These are phyloP conservation scores for Sclerotinia sclerotiorum DNA, from an alignment of 2,329 filamentous ascomycete species.

Conservation along the genomic window DNA sequence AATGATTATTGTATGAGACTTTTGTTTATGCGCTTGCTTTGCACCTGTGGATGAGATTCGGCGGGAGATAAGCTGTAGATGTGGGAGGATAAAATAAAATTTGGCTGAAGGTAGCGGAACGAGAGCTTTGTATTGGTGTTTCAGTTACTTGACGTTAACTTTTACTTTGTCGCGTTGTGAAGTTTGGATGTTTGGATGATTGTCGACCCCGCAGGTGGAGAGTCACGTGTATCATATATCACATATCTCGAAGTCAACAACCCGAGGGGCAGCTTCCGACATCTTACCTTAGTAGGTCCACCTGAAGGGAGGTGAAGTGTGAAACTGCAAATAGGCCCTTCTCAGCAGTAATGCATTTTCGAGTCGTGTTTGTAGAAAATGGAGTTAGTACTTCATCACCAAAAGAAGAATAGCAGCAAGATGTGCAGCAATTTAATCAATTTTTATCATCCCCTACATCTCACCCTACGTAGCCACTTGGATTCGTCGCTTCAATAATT, in stretches of 20 bases:
- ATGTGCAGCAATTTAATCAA: conserved; percentile 19
- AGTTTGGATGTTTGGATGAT: not conserved
- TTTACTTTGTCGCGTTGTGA: not conserved
- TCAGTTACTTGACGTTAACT: not conserved
- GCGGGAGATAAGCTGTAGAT: not conserved
- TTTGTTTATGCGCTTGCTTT: not conserved
- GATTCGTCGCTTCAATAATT: conserved; percentile 15
- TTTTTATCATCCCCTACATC: conserved; percentile 13
- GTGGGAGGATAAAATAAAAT: too few relatives aligned
- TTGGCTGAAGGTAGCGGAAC: not conserved
- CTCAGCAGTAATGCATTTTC: not conserved
- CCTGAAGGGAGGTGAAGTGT: not conserved
- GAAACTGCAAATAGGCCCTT: not conserved
- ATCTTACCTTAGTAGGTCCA: not conserved
- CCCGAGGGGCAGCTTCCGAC: not conserved
- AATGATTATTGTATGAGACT: too few relatives aligned
- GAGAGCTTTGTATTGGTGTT: not conserved
- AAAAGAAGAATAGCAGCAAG: not conserved
- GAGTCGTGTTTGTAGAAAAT: too few relatives aligned
- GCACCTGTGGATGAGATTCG: too few relatives aligned
- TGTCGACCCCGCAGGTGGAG: not conserved
- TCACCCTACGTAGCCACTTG: conserved; percentile 2
- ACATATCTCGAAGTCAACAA: not conserved
- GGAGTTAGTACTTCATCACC: not conserved
- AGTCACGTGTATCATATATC: not conserved